phyloP scores from a whole-genome alignment of 148 eudicot species.

The Camellia lanceoleosa region DNA sequence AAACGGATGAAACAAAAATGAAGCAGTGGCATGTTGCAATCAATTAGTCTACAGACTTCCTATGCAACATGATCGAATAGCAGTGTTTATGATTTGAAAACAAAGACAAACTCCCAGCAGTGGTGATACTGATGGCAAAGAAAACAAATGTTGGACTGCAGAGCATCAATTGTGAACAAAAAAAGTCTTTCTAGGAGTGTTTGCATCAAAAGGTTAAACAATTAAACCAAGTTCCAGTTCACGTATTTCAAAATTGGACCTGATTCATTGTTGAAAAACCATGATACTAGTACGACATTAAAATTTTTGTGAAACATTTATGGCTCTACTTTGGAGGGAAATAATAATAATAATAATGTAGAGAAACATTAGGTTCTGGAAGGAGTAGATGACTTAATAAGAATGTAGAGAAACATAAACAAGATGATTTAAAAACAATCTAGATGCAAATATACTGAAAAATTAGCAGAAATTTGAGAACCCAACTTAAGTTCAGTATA shows the following conservation, averaged over 20 bases:
- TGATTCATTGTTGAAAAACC: not conserved
- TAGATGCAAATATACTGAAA: not conserved
- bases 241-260: not conserved
- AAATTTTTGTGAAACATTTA: not conserved
- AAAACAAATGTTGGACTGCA: not conserved
- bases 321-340: no score
- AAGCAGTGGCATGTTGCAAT: not conserved
- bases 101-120: not conserved
- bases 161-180: no score
- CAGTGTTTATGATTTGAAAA: not conserved
- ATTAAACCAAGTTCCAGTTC: no score
- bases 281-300: not conserved
- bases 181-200: no score
- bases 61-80: not conserved
- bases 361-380: no score
- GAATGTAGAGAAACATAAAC: not conserved
- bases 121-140: not conserved
- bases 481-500: not conserved
- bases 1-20: not conserved
- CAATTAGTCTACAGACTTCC: not conserved
- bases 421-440: not conserved
- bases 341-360: no score
- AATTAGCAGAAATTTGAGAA: not conserved
- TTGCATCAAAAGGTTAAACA: no score
- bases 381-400: no score